Percentiles rank a stretch among this genome's conserved stretches.
phyloP scores from a whole-genome alignment of 768 basidiomycete species.

The Lentinula boryana region DNA sequence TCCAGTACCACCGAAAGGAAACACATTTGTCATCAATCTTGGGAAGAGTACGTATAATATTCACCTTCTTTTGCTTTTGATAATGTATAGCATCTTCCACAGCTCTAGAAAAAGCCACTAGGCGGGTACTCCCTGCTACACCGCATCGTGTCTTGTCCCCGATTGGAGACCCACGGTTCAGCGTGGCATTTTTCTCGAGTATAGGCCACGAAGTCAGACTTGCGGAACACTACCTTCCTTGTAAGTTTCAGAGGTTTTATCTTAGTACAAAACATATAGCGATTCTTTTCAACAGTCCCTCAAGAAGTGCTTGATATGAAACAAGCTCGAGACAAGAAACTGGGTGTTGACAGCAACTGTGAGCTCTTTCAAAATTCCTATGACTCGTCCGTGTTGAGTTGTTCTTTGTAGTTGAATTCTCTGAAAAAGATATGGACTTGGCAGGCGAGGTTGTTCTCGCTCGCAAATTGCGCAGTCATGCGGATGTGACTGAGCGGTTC shows the following conservation, averaged over 20 bases:
- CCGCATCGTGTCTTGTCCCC: conserved; percentile 41
- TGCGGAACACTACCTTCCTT: conserved; percentile 19
- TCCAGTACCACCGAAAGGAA: conserved; percentile 44
- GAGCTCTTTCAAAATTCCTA: conserved; percentile 10
- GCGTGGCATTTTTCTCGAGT: conserved; percentile 55
- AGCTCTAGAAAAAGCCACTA: conserved; percentile 51
- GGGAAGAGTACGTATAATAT: conserved; percentile 35
- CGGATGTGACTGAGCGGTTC: conserved; percentile 47
- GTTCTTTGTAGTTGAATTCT: conserved; percentile 34
- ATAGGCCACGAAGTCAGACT: conserved; percentile 36
- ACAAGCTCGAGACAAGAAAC: conserved; percentile 31
- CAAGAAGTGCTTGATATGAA: conserved; percentile 39
- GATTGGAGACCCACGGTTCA: conserved; percentile 41
- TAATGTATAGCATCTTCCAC: background rate
- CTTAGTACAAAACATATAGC: conserved; percentile 2
- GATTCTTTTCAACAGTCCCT: conserved; percentile 29
- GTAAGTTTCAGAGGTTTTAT: background rate
- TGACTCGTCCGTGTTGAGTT: background rate
- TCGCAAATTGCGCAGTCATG: conserved; percentile 52
- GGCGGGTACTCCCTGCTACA: conserved; percentile 47
- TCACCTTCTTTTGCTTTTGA: background rate
- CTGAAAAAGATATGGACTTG: conserved; percentile 38
- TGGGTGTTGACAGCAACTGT: conserved; percentile 35
- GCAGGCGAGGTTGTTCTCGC: conserved; percentile 48
- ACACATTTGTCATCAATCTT: conserved; percentile 53